Percentiles rank a stretch among this genome's conserved stretches.
phyloP scores from a whole-genome alignment of 441 rosid species.

The Euphorbia corollata region DNA sequence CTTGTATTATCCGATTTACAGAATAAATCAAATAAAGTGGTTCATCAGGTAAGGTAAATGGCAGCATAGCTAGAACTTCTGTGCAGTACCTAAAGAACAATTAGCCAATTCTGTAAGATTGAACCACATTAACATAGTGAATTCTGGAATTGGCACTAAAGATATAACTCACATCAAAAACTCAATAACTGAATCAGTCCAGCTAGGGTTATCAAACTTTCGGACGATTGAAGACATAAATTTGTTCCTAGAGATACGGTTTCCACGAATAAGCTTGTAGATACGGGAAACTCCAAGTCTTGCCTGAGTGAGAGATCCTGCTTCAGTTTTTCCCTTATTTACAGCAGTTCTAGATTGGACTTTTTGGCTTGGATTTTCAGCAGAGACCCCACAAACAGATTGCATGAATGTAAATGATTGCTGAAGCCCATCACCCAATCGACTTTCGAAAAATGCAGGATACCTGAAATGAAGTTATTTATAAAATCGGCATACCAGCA shows the following conservation, averaged over 20 bases:
- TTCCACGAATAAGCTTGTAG: slow-evolving; percentile 94
- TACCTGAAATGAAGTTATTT: slow-evolving; percentile 50
- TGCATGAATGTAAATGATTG: slow-evolving; percentile 81
- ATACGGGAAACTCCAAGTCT: slow-evolving; percentile 96
- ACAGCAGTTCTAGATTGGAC: slow-evolving; percentile 52
- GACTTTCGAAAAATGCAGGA: slow-evolving; percentile 96
- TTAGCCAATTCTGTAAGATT: slow-evolving; percentile 15
- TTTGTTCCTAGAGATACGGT: slow-evolving; percentile 81
- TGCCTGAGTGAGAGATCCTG: slow-evolving; percentile 65
- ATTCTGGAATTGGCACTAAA: slow-evolving; percentile 12
- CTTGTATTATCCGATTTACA: slow-evolving; percentile 88
- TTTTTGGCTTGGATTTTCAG: slow-evolving; percentile 41
- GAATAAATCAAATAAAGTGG: slow-evolving; percentile 89
- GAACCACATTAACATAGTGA: slow-evolving; percentile 15
- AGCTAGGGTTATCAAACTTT: slow-evolving; percentile 78
- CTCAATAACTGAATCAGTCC: slow-evolving; percentile 55
- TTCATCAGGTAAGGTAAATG: slow-evolving; percentile 90
- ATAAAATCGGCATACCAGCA: slow-evolving; percentile 22
- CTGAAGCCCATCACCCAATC: slow-evolving; percentile 97
- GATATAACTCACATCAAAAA: slow-evolving; percentile 68
- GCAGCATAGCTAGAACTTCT: slow-evolving; percentile 86
- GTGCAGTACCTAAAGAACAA: slow-evolving; percentile 73
- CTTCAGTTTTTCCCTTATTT: slow-evolving; percentile 63
- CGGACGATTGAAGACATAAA: slow-evolving; percentile 98
- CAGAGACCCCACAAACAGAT: slow-evolving; percentile 38